Evolutionary conservation across 257 asterid genomes (phyloP).

Genomic region (Voacanga thouarsii): DNA sequence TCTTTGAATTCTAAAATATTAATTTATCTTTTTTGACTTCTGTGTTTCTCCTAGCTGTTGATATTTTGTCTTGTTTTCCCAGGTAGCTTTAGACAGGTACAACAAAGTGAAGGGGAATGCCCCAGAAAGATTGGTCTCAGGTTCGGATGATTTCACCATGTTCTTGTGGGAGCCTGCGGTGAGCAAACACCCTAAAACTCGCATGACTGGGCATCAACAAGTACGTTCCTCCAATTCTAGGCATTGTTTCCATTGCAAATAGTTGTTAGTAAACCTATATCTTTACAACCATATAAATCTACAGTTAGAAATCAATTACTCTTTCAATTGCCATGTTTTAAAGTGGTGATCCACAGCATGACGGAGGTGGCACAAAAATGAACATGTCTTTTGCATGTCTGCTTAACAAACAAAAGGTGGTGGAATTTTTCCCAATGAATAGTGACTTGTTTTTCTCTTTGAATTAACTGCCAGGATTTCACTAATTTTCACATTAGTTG

Average conservation of each 20-base stretch:
- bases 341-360: neutral
- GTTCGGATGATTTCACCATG: slow-evolving; percentile 98
- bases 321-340: neutral
- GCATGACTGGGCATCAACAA: slow-evolving; percentile 99
- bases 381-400: neutral
- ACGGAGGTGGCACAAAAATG: neutral
- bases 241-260: neutral
- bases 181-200: slow-evolving; percentile 74
- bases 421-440: neutral
- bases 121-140: slow-evolving; percentile 90
- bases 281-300: neutral
- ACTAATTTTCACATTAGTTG: neutral
- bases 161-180: slow-evolving; percentile 86
- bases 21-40: slow-evolving; percentile 9
- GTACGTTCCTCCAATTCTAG: slow-evolving; percentile 24
- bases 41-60: slow-evolving; percentile 2
- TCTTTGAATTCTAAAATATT: neutral
- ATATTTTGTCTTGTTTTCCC: slow-evolving; percentile 23
- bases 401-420: neutral
- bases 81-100: slow-evolving; percentile 91
- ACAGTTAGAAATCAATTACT: neutral
- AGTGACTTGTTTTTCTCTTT: neutral
- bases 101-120: slow-evolving; percentile 67
- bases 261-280: neutral
- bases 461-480: neutral